These are phyloP conservation scores for Blastobotrys serpentis DNA, from an alignment of 1,139 yeast genomes.

Conservation along the genomic window DNA sequence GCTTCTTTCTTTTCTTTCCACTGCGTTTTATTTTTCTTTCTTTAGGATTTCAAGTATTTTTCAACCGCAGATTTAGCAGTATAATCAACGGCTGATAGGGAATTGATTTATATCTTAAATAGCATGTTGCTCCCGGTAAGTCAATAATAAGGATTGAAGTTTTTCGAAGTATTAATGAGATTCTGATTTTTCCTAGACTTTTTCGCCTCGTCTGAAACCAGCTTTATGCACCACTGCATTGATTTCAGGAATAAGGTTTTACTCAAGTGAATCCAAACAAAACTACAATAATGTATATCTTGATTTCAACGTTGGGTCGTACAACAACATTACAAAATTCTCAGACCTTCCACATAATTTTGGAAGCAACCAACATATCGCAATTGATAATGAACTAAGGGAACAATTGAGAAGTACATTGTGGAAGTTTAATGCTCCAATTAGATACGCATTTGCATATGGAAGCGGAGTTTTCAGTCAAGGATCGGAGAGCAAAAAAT, in stretches of 20 bases:
- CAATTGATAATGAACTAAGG: constrained; percentile 47
- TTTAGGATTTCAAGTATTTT: background rate
- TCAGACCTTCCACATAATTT: constrained; percentile 53
- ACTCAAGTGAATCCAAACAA: background rate
- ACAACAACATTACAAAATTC: constrained; percentile 39
- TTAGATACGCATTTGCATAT: constrained; percentile 80
- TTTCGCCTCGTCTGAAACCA: background rate
- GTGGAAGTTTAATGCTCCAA: constrained; percentile 63
- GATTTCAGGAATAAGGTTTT: background rate
- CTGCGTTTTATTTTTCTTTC: background rate
- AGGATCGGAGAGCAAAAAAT: constrained; percentile 43
- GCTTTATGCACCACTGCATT: background rate
- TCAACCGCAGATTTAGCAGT: background rate
- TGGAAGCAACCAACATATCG: constrained; percentile 59
- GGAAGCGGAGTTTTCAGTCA: constrained; percentile 95
- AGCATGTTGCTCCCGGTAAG: constrained; percentile 3
- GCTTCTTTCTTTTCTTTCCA: background rate
- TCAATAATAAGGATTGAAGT: background rate
- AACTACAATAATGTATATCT: constrained; percentile 19
- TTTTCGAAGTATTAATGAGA: background rate
- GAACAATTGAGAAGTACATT: constrained; percentile 52
- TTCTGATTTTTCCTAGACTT: background rate
- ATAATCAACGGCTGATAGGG: background rate
- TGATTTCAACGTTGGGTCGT: constrained; percentile 29
- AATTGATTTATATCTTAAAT: background rate